phyloP scores from a whole-genome alignment of 306 rosid genomes.

The Mucuna pruriens region DNA sequence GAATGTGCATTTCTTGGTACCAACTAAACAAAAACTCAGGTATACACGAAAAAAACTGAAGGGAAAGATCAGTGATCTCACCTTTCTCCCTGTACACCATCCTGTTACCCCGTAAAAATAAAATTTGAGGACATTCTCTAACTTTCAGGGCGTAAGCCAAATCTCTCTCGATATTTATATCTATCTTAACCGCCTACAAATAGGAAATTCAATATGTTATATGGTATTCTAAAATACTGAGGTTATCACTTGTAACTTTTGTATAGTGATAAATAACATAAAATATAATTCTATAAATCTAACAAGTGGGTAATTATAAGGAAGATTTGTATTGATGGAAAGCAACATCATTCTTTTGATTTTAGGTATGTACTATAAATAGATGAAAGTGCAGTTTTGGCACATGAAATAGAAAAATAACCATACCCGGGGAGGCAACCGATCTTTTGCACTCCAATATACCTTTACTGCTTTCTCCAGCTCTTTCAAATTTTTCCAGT shows the following conservation, averaged over 20 bases:
- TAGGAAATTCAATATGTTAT: slow-evolving; percentile 31
- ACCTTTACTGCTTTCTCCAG: slow-evolving; percentile 88
- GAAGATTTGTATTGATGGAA: background rate
- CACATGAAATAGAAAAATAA: background rate
- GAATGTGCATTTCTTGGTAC: slow-evolving; percentile 15
- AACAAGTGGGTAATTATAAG: background rate
- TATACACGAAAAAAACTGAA: background rate
- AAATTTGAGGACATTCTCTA: slow-evolving; percentile 79
- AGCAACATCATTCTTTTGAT: slow-evolving; percentile 18
- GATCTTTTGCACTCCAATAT: slow-evolving; percentile 82
- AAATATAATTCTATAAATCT: background rate
- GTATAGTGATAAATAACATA: slow-evolving; percentile 9
- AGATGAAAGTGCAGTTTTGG: slow-evolving; percentile 7
- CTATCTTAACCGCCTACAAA: slow-evolving; percentile 79
- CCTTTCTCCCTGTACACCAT: slow-evolving; percentile 92
- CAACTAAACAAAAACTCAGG: slow-evolving; percentile 33
- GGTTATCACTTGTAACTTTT: background rate
- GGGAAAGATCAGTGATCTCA: slow-evolving; percentile 47
- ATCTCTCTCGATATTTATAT: slow-evolving; percentile 85
- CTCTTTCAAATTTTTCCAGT: slow-evolving; percentile 93
- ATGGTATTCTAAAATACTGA: slow-evolving; percentile 9
- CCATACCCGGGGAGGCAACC: slow-evolving; percentile 89
- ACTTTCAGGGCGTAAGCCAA: slow-evolving; percentile 90
- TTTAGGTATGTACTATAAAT: background rate
- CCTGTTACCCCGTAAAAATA: slow-evolving; percentile 75